Conservation (phyloP, 768 basidiomycete genomes). For the Lepiota brunneoincarnata region DNA sequence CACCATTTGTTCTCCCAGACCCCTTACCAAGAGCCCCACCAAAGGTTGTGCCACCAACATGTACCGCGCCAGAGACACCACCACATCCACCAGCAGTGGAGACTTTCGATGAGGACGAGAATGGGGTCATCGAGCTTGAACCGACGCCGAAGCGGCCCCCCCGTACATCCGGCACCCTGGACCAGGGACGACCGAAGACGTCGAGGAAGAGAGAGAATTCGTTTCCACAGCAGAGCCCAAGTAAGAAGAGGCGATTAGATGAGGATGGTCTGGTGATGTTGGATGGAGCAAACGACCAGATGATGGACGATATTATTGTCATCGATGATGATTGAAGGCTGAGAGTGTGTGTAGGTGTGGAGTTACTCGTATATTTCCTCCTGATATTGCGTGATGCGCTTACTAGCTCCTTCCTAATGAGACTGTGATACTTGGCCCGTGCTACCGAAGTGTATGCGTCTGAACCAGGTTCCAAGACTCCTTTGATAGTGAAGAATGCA, state of each 20-base stretch:
- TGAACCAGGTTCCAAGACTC: too few species aligned
- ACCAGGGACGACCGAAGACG: conserved; percentile 3
- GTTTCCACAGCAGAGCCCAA: conserved; percentile 42
- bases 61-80: conserved; percentile 39
- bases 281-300: conserved; percentile 51
- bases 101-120: conserved; percentile 43
- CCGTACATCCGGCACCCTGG: conserved; percentile 9
- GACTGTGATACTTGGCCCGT: background rate
- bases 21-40: conserved; percentile 58
- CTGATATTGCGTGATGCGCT: too few species aligned
- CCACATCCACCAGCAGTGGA: conserved; percentile 25
- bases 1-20: conserved; percentile 61
- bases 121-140: conserved; percentile 51
- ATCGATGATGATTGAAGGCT: conserved; percentile 21
- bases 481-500: too few species aligned
- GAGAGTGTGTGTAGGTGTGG: background rate
- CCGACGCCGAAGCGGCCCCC: conserved; percentile 49
- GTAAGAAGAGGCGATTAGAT: conserved; percentile 63
- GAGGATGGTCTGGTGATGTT: conserved; percentile 74
- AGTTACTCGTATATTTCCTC: background rate
- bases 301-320: conserved; percentile 39
- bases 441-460: too few species aligned
- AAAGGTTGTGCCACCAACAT: conserved; percentile 35
- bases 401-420: background rate
- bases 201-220: conserved; percentile 22